Base-by-base conservation (phyloP, 2,329 filamentous ascomycete genomes). In the Colletotrichum abscissum region DNA sequence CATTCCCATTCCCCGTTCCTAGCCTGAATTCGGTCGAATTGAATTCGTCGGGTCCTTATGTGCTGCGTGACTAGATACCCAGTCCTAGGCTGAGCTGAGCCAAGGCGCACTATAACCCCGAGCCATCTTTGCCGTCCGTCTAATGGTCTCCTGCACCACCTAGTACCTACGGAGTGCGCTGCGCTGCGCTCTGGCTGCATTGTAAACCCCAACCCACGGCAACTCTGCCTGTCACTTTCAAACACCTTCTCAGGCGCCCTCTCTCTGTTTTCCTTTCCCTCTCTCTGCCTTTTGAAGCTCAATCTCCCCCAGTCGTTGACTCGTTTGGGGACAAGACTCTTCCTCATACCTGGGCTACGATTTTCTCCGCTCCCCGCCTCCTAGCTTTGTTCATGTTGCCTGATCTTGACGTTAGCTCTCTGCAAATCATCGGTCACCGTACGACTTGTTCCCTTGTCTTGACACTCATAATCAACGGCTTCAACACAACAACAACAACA, bases 51-150 rank as follows among this genome's bases (percentile, higher is more conserved):
- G 38, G 38, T 42, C 42, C 42, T 49, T 19, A n/a, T 19, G 30
- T 46, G 11, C 38, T 42, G 16, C 38, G 38, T 19, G 38, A 42
- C 16, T 42, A 19, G 6, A 16, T 42, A 19, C 38, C 6, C 38
- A 42, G 52, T 46, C 5, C 64, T 55, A 49, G 64, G 63, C 69
- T 68, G 65, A 58, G 22, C 30, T 30, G 30, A 33, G 57, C 52
- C 64, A 72, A 69, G 46, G 46, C 26, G 35, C 46, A 30, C 46
- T 54, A 6, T 63, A 38, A 46, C 26, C n/a, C 52, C 26, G 12
- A 46, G 24, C 59, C 60, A 22, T 35, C 28, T 46, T 49, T 26
- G 52, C 52, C 52, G 52, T 26, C 52, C 16, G 1, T 22, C 42
- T 49, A 11, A 22, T 49, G 19, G 42, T 49, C 19, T 19, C 42